Conservation (phyloP, 331 rosid species). For the Malus hybrid region DNA sequence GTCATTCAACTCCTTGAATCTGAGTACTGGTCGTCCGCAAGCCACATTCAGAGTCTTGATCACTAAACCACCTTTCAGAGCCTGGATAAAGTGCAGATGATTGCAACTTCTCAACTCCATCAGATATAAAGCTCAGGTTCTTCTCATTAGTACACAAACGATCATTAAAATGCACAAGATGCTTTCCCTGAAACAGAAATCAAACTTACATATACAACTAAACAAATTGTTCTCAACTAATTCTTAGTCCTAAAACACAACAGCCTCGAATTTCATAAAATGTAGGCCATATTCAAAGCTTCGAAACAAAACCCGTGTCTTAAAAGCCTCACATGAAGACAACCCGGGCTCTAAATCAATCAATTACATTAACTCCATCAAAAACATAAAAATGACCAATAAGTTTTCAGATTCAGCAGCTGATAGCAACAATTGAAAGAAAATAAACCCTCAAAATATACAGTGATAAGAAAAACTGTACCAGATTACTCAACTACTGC, state of each 20-base stretch:
- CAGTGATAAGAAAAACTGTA: background rate
- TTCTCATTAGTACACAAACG: background rate
- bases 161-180: background rate
- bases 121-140: conserved; percentile 13
- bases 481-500: conserved; percentile 29
- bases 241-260: background rate
- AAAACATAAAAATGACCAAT: background rate
- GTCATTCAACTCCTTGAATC: conserved; percentile 37
- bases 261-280: background rate
- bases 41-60: conserved; percentile 34
- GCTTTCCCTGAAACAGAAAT: conserved; percentile 5
- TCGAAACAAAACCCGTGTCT: background rate
- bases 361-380: background rate
- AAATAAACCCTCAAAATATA: background rate
- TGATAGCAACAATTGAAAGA: background rate
- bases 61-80: conserved; percentile 42
- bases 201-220: background rate
- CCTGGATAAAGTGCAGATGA: conserved; percentile 49
- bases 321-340: too few relatives aligned
- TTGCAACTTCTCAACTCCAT: conserved; percentile 62
- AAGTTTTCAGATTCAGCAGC: background rate
- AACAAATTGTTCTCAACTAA: background rate
- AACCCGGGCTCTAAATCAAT: background rate
- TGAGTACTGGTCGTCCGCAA: conserved; percentile 46
- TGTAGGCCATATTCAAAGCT: background rate